These are phyloP conservation scores for Hansenula lynferdii DNA, from an alignment of 1,139 yeast species.

Conservation along the genomic window DNA sequence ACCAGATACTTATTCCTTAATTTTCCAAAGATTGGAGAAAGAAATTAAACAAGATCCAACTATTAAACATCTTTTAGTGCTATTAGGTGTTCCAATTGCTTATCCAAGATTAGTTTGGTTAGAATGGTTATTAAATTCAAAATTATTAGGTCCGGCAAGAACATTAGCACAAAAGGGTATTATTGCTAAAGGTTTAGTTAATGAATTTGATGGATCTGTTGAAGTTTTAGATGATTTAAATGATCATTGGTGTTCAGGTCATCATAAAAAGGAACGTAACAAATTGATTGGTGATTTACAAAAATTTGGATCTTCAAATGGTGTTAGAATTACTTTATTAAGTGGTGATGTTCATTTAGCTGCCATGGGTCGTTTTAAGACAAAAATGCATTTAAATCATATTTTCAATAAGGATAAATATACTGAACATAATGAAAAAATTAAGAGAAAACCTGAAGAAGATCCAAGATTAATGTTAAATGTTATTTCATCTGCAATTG, in stretches of 20 bases:
- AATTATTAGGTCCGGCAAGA: constrained; percentile 59
- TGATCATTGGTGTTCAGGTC: constrained; percentile 93
- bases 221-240: constrained; percentile 89
- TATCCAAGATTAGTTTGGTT: constrained; percentile 92
- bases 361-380: constrained; percentile 72
- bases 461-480: constrained; percentile 81
- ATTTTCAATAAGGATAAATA: constrained; percentile 30
- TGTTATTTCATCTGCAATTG: constrained; percentile 83
- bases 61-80: constrained; percentile 69
- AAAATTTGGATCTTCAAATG: constrained; percentile 56
- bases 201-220: constrained; percentile 87
- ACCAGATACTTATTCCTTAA: constrained; percentile 46
- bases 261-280: constrained; percentile 80
- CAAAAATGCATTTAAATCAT: constrained; percentile 48
- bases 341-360: constrained; percentile 94
- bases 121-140: constrained; percentile 65
- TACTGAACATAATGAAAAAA: constrained; percentile 33
- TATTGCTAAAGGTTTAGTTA: constrained; percentile 64
- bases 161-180: constrained; percentile 66
- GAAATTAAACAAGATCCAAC: constrained; percentile 52
- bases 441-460: constrained; percentile 47
- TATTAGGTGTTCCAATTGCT: constrained; percentile 92
- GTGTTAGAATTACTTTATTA: constrained; percentile 74
- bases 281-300: constrained; percentile 49
- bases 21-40: constrained; percentile 53